Evolutionary conservation across 164 flowering plant genomes (phyloP).

Genomic region (Protea cynaroides): DNA sequence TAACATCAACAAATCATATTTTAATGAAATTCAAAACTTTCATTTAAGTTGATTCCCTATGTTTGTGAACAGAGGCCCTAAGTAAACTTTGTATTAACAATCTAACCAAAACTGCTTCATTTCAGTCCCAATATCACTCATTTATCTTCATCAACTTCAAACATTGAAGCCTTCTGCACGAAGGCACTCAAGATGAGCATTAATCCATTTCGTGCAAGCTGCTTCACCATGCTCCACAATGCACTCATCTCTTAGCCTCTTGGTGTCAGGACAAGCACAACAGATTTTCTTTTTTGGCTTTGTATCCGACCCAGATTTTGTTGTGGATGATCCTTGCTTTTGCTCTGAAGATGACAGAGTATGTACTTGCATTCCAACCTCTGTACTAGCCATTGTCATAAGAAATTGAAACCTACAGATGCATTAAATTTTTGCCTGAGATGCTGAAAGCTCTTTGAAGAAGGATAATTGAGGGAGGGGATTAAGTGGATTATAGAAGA

Average conservation of each 20-base stretch:
- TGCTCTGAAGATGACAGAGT: neutral
- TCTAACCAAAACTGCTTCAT: no score
- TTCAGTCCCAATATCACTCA: neutral
- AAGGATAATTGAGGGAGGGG: no score
- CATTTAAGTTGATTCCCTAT: no score
- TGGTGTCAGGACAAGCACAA: constrained; percentile 34
- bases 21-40: no score
- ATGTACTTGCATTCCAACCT: no score
- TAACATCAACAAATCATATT: no score
- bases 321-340: constrained; percentile 18
- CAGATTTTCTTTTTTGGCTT: constrained; percentile 60
- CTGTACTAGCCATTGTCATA: no score
- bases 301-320: constrained; percentile 18
- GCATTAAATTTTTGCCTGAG: no score
- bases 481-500: no score
- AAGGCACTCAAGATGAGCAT: constrained; percentile 61
- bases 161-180: constrained; percentile 59
- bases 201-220: constrained; percentile 66
- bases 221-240: constrained; percentile 52
- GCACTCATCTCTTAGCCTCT: constrained; percentile 30
- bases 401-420: no score
- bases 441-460: no score
- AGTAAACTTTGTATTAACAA: neutral
- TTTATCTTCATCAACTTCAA: constrained; percentile 15
- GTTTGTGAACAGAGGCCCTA: no score